Conservation (phyloP, 169 alveolate species). For the Plasmodium yoelii region DNA sequence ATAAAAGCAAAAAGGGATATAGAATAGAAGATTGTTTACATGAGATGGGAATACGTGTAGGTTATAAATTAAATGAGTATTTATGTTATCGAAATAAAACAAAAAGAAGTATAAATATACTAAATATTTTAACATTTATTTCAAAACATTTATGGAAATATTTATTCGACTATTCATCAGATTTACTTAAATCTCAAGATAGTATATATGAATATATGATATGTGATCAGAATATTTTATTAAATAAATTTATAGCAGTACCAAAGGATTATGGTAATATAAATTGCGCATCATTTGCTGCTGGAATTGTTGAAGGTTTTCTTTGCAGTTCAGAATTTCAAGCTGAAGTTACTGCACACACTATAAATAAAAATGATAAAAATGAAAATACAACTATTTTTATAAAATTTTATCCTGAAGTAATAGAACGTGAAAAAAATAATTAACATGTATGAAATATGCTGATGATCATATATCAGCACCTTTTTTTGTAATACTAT, state of each 20-base stretch:
- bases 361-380: slow-evolving; percentile 81
- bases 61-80: slow-evolving; percentile 83
- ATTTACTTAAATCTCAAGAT: slow-evolving; percentile 86
- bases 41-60: slow-evolving; percentile 87
- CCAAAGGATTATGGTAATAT: slow-evolving; percentile 87
- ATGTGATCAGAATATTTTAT: slow-evolving; percentile 82
- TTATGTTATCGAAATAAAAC: slow-evolving; percentile 80
- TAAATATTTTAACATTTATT: slow-evolving; percentile 82
- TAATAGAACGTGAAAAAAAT: slow-evolving; percentile 75
- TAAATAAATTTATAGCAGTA: slow-evolving; percentile 82
- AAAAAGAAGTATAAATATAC: slow-evolving; percentile 82
- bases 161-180: slow-evolving; percentile 86
- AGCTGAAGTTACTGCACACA: slow-evolving; percentile 89
- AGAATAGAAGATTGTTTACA: slow-evolving; percentile 86
- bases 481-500: not conserved
- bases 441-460: not conserved
- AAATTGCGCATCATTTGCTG: slow-evolving; percentile 88
- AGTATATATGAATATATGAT: slow-evolving; percentile 86
- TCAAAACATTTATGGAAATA: slow-evolving; percentile 84
- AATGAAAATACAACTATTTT: slow-evolving; percentile 82
- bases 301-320: slow-evolving; percentile 88
- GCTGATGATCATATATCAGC: too few relatives aligned
- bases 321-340: slow-evolving; percentile 88
- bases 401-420: slow-evolving; percentile 85
- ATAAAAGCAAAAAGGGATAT: slow-evolving; percentile 82